Evolutionary conservation across 2,329 filamentous ascomycete genomes (phyloP).

Genomic region (Epichloe elymi): DNA sequence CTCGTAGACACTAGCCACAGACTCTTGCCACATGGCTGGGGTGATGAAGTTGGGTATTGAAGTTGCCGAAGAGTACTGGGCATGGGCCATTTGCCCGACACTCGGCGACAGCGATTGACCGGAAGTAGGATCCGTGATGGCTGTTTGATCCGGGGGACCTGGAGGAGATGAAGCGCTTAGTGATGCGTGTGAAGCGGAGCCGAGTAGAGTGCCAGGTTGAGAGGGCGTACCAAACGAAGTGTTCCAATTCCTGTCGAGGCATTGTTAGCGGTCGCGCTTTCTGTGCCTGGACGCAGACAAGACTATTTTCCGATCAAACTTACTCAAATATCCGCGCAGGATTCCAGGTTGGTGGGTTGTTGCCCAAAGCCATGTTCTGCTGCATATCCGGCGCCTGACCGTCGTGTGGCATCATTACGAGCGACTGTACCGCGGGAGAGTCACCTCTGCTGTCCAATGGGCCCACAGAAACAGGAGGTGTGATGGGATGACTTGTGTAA

Average conservation of each 20-base stretch:
- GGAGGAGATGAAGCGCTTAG: constrained; percentile 27
- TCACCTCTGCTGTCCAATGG: constrained; percentile 65
- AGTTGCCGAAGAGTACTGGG: constrained; percentile 38
- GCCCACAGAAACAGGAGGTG: constrained; percentile 65
- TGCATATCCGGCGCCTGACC: constrained; percentile 38
- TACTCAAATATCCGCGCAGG: constrained; percentile 83
- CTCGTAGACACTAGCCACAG: constrained; percentile 55
- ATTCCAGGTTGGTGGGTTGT: constrained; percentile 64
- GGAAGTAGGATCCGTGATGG: constrained; percentile 38
- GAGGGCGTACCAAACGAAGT: constrained; percentile 71
- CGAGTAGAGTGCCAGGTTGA: constrained; percentile 15
- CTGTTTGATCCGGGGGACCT: constrained; percentile 40
- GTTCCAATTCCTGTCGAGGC: constrained; percentile 67
- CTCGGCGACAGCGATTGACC: constrained; percentile 29
- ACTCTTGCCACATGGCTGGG: constrained; percentile 62
- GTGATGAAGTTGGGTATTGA: constrained; percentile 49
- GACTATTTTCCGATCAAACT: constrained; percentile 24
- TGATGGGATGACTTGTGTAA: constrained; percentile 59
- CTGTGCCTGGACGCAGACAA: no score
- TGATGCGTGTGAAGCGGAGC: constrained; percentile 28
- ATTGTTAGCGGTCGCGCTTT: neutral
- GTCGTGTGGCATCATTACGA: constrained; percentile 56
- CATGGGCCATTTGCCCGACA: constrained; percentile 33
- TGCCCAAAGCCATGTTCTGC: constrained; percentile 46
- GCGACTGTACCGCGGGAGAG: constrained; percentile 58